Conservation (phyloP, 2,329 filamentous ascomycete genomes). For the Boeremia exigua region DNA sequence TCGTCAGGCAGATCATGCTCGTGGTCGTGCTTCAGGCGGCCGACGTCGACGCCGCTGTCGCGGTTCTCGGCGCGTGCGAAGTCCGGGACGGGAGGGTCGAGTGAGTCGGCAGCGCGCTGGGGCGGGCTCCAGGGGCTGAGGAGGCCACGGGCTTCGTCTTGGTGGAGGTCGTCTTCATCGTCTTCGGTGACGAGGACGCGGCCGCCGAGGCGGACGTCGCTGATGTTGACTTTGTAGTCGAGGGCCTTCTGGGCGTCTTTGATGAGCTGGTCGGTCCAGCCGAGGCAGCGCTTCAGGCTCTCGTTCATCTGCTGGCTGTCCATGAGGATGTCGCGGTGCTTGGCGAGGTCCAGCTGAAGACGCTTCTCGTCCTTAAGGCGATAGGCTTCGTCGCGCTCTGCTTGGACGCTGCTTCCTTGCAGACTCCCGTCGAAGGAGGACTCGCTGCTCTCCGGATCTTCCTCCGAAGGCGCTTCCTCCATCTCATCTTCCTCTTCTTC, state of each 20-base stretch:
- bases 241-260: slow-evolving; percentile 86
- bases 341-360: slow-evolving; percentile 82
- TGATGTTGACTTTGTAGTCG: slow-evolving; percentile 77
- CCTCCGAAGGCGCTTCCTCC: slow-evolving; percentile 51
- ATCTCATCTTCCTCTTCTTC: slow-evolving; percentile 44
- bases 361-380: slow-evolving; percentile 80
- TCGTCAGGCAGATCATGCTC: slow-evolving; percentile 19
- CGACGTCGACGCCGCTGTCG: slow-evolving; percentile 48
- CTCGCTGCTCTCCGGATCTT: slow-evolving; percentile 55
- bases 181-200: slow-evolving; percentile 77
- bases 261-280: slow-evolving; percentile 90
- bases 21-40: slow-evolving; percentile 32
- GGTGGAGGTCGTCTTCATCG: slow-evolving; percentile 40
- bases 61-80: slow-evolving; percentile 41
- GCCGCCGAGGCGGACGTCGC: slow-evolving; percentile 81
- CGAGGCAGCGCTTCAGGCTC: slow-evolving; percentile 85
- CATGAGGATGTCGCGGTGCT: slow-evolving; percentile 85
- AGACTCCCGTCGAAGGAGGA: slow-evolving; percentile 60
- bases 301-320: slow-evolving; percentile 97
- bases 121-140: slow-evolving; percentile 48
- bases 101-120: slow-evolving; percentile 24
- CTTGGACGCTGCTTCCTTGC: slow-evolving; percentile 51
- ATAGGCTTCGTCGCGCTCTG: slow-evolving; percentile 56
- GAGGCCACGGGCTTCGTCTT: slow-evolving; percentile 36
- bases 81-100: slow-evolving; percentile 20